Percentiles rank a stretch among this genome's conserved stretches.
These are phyloP conservation scores for Apiospora kogelbergensis DNA, from an alignment of 2,329 filamentous ascomycete species.

Conservation along the genomic window DNA sequence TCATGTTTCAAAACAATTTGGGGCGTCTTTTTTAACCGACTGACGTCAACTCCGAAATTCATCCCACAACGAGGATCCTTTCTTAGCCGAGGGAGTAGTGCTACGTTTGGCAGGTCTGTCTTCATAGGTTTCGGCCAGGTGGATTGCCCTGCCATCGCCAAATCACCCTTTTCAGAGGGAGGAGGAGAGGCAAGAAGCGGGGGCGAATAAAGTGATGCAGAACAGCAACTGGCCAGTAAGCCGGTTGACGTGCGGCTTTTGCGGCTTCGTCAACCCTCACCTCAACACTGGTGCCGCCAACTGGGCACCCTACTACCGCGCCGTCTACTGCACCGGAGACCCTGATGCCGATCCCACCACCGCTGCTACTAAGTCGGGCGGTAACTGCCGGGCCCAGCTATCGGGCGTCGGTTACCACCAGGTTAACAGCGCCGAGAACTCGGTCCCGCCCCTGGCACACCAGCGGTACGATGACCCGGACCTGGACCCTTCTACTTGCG, in stretches of 20 bases:
- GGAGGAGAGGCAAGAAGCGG: background rate
- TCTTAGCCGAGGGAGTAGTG: background rate
- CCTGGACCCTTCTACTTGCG: conserved; percentile 15
- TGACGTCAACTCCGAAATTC: background rate
- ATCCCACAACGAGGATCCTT: background rate
- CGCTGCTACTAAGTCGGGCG: background rate
- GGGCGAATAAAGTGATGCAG: background rate
- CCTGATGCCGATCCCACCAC: background rate
- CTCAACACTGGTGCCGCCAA: conserved; percentile 10
- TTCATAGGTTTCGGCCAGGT: background rate
- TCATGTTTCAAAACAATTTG: background rate
- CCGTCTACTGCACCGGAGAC: conserved; percentile 23
- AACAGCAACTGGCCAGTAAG: conserved; percentile 8
- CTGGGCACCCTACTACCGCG: conserved; percentile 24
- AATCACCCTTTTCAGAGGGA: background rate
- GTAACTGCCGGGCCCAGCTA: conserved; percentile 16
- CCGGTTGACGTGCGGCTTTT: conserved; percentile 22
- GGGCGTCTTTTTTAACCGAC: background rate
- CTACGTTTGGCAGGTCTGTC: background rate
- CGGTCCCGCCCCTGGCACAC: conserved; percentile 20
- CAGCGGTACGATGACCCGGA: conserved; percentile 21
- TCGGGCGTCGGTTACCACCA: conserved; percentile 23
- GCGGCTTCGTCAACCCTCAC: conserved; percentile 20
- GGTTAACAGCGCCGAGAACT: conserved; percentile 13
- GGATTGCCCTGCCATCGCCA: background rate